Evolutionary conservation across 2,329 filamentous ascomycete species (phyloP).

Genomic region (Coleophoma crateriformis): DNA sequence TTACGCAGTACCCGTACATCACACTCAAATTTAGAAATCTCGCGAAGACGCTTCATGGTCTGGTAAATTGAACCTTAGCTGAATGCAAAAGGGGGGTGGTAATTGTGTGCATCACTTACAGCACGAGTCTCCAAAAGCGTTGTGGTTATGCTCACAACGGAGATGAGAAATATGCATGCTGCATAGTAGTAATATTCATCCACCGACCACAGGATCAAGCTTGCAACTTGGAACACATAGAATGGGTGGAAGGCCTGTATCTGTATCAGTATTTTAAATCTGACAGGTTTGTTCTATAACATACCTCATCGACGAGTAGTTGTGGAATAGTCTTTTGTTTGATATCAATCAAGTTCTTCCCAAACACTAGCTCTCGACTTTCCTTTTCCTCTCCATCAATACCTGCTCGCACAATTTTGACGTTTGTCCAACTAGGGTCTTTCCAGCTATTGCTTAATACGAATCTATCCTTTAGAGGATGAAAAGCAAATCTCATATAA

Average conservation of each 20-base stretch:
- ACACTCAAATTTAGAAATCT: constrained; percentile 93
- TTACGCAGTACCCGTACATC: constrained; percentile 89
- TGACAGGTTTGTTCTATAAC: not conserved
- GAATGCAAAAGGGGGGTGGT: not conserved
- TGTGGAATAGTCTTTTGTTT: constrained; percentile 80
- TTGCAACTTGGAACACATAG: constrained; percentile 96
- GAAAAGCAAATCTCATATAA: constrained; percentile 89
- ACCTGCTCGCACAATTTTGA: constrained; percentile 68
- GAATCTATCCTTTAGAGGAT: constrained; percentile 86
- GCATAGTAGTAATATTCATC: constrained; percentile 99
- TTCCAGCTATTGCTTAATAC: constrained; percentile 86
- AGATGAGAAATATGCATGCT: constrained; percentile 90
- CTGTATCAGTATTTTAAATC: constrained; percentile 16
- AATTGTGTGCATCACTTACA: constrained; percentile 37
- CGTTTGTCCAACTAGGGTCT: constrained; percentile 81
- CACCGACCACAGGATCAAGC: constrained; percentile 87
- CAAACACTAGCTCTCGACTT: constrained; percentile 79
- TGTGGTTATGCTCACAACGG: constrained; percentile 82
- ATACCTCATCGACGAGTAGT: constrained; percentile 81
- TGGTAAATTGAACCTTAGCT: constrained; percentile 24
- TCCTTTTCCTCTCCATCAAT: constrained; percentile 86
- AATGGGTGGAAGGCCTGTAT: constrained; percentile 85
- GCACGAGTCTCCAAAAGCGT: constrained; percentile 87
- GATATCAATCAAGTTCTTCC: constrained; percentile 86
- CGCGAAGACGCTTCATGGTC: constrained; percentile 85